These are phyloP conservation scores for Leccinum subatratum DNA, from an alignment of 1,284 basidiomycete species.

Conservation along the genomic window DNA sequence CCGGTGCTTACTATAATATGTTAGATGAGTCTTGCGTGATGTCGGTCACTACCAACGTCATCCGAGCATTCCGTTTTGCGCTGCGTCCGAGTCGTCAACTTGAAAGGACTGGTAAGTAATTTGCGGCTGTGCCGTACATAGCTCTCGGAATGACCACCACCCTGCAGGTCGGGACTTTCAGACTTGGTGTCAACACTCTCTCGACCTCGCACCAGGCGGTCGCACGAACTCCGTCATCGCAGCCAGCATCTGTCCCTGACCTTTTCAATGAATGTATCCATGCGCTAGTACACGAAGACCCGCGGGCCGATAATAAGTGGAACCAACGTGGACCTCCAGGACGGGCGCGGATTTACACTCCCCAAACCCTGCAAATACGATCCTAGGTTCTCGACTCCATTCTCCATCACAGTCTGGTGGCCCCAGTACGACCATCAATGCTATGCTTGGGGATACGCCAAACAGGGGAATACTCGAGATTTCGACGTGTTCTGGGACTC, in stretches of 20 bases:
- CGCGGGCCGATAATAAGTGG: neutral
- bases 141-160: conserved; percentile 1
- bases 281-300: neutral
- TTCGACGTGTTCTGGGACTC: conserved; percentile 39
- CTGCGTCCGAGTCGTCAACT: no score
- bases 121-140: neutral
- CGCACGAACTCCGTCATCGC: conserved; percentile 4
- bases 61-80: no score
- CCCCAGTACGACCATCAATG: conserved; percentile 40
- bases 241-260: neutral
- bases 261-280: conserved; percentile 1
- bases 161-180: conserved; percentile 6
- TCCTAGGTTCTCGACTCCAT: neutral
- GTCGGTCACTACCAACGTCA: no score
- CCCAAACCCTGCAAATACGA: neutral
- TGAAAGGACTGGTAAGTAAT: neutral
- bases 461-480: conserved; percentile 40
- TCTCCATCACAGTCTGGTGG: conserved; percentile 22
- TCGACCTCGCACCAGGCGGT: conserved; percentile 23
- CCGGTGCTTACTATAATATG: no score
- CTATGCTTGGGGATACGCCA: conserved; percentile 49
- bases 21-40: no score
- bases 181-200: conserved; percentile 3
- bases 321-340: neutral
- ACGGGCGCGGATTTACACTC: neutral